These are phyloP conservation scores for Phycomyces blakesleeanus DNA, from an alignment of 192 early-diverging fungal genomes.

Conservation along the genomic window DNA sequence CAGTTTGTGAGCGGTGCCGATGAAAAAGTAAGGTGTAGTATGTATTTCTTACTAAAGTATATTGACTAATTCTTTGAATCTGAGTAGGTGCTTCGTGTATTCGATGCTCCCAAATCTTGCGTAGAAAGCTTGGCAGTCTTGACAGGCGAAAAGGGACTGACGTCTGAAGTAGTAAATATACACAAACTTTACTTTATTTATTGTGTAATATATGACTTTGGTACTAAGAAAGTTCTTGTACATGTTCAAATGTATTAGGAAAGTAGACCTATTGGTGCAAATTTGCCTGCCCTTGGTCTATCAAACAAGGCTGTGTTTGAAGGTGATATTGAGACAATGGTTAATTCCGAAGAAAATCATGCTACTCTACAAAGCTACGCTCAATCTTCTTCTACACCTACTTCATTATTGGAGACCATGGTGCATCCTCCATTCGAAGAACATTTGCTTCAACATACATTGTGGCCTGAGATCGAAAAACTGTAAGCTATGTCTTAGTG, in stretches of 20 bases:
- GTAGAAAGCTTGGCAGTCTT: conserved; percentile 56
- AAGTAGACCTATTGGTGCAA: conserved; percentile 67
- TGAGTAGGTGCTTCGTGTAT: conserved; percentile 74
- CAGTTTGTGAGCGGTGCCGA: conserved; percentile 86
- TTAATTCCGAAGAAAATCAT: conserved; percentile 52
- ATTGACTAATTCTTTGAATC: neutral
- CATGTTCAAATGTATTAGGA: conserved; percentile 24
- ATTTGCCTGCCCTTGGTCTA: conserved; percentile 86
- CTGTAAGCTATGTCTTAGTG: conserved; percentile 44
- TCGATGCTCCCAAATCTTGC: conserved; percentile 81
- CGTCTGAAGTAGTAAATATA: conserved; percentile 38
- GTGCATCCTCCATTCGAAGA: conserved; percentile 83
- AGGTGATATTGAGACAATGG: conserved; percentile 42
- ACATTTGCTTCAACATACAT: conserved; percentile 78
- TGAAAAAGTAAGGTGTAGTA: conserved; percentile 64
- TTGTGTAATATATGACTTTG: no score
- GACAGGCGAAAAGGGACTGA: conserved; percentile 36
- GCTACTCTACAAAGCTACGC: conserved; percentile 54
- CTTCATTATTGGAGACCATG: conserved; percentile 38
- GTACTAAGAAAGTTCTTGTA: neutral
- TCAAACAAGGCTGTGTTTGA: conserved; percentile 90
- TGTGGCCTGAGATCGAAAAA: conserved; percentile 97
- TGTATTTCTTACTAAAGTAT: neutral
- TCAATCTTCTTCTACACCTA: conserved; percentile 46
- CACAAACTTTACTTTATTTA: neutral